These are phyloP conservation scores for Cyberlindnera meyerae DNA, from an alignment of 805 yeast species.

Conservation along the genomic window DNA sequence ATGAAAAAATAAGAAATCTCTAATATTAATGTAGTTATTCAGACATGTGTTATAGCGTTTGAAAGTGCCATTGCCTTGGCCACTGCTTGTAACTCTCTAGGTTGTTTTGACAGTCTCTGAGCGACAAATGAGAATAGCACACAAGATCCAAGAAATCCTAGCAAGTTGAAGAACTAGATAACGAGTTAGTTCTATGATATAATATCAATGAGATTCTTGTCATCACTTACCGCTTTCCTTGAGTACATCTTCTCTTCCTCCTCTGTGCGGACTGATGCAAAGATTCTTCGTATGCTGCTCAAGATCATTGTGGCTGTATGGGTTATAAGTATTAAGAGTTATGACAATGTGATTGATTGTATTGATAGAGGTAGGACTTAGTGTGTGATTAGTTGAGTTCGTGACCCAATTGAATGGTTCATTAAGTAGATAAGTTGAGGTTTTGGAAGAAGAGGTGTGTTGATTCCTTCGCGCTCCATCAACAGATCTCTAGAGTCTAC, in stretches of 20 bases:
- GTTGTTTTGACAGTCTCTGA: constrained; percentile 38
- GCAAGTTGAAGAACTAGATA: constrained; percentile 54
- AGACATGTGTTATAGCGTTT: constrained; percentile 18
- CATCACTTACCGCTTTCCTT: constrained; percentile 53
- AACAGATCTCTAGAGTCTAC: too few species aligned
- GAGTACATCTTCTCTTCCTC: constrained; percentile 79
- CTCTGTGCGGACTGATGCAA: constrained; percentile 78
- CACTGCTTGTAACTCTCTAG: constrained; percentile 21
- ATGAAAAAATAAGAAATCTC: too few species aligned
- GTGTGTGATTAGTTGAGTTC: too few species aligned
- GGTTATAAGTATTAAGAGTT: neutral
- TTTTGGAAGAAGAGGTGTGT: too few species aligned
- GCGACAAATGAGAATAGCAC: constrained; percentile 78
- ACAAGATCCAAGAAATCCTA: constrained; percentile 79
- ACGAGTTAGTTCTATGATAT: too few species aligned
- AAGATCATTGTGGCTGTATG: constrained; percentile 44
- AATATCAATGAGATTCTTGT: too few species aligned
- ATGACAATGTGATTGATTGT: neutral
- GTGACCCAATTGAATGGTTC: too few species aligned
- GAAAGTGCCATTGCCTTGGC: constrained; percentile 22
- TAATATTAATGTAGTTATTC: too few species aligned
- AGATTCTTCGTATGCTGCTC: constrained; percentile 72
- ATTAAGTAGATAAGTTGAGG: too few species aligned
- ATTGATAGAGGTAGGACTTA: neutral
- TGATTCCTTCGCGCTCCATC: too few species aligned